Evolutionary conservation across 208 protist genomes (phyloP), one percentile per base, ranked within the genome.

Genomic region (Jaenimonas drosophilae): DNA sequence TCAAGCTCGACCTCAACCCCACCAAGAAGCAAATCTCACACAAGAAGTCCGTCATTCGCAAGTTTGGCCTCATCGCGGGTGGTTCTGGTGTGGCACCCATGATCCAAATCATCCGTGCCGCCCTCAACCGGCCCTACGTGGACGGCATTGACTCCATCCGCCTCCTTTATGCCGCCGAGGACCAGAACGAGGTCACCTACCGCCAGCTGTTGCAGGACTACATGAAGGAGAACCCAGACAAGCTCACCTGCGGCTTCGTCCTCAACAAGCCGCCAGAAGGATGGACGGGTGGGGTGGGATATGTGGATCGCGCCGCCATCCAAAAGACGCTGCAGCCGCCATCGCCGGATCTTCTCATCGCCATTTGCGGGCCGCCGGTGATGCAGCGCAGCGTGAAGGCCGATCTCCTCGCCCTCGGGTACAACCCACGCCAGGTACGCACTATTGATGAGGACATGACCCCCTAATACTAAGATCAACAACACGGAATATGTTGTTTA

Each of bases 71-170:
- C 27, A 64, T 89, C 49, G 65, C 69, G 3, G 75, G 75, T 32
- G 75, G 80, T 26, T 70, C 72, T 16, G 80, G 80, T 50, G 65
- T 89, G 6, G 70, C 75, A 4, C 80, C 80, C 26, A 89, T 85
- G 80, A 49, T 89, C 32, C 80, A 89, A 53, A 62, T 90, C 42
- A 75, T 83, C 50, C 74, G 77, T 7, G 71, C 69, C 12, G 76
- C 76, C 0, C 62, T 79, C 2, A 60, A 58, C 23, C 51, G 52
- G 1, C 70, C 70, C 1, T 79, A 69, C 54, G 49, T 71, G 31
- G 63, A 79, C 59, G 62, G 33, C 43, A 63, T 70, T 7, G 64
- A 85, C 7, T 58, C 56, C 2, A 65, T 85, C 39, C 62, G 56
- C 32, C 56, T 85, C 23, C 44, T 85, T 34, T 85, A 85, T 53